Evolutionary conservation across 208 protist genomes (phyloP), one percentile per base, ranked within the genome.

Genomic region (Angomonas ambiguus): DNA sequence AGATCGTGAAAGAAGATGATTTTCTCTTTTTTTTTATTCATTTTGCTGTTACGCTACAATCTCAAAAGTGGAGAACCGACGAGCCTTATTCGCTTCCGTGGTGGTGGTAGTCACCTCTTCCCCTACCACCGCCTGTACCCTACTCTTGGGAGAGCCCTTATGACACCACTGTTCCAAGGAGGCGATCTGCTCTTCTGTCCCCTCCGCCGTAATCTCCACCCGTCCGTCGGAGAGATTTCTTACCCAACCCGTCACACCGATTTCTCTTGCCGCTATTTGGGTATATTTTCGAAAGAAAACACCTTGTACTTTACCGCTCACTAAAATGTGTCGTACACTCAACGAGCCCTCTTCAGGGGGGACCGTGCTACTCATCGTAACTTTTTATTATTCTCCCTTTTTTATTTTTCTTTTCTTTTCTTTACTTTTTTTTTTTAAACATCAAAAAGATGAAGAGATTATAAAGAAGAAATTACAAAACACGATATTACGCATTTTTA

Each of bases 271-370:
- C 3, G 67, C 60, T 3, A 61, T 61, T 27, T 79, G 63, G 5
- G 92, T 91, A 77, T 96, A 72, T 59, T 95, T 96, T 65, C 90
- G 79, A 34, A 86, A 96, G 64, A 92, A 95, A 1, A 97, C 92
- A 28, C 92, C 90, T 68, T 97, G 92, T 32, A 97, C 92, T 16
- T 78, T 74, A 18, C 92, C 92, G 33, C 61, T 67, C 16, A 97
- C 87, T 31, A 89, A 71, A 16, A 94, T 75, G 67, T 85, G 84
- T 13, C 72, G 79, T 1, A 53, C 28, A 16, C 78, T 49, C 25
- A 76, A 48, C 2, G 55, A 16, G 1, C 16, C 22, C 3, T 57
- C 45, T 3, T 34, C 38, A 20, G 25, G 32, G 20, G 16, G 56
- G 2, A 35, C 42, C 27, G 55, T 28, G 4, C 16, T 27, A 16